Evolutionary conservation across 352 stramenopile genomes (phyloP), one percentile per base, ranked within the genome.

Genomic region (Thalassiosira gravida): DNA sequence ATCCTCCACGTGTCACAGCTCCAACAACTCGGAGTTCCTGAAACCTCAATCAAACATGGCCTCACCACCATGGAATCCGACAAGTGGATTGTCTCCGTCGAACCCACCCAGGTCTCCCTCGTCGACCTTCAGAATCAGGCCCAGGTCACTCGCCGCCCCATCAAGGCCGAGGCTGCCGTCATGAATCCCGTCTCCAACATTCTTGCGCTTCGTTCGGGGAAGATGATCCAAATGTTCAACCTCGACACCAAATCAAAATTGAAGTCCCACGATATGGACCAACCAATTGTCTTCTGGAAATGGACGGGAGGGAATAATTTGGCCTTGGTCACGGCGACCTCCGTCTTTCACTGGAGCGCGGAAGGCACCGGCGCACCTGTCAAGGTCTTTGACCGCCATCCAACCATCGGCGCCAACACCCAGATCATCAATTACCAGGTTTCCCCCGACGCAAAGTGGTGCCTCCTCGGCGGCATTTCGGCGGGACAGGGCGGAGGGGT

Each of bases 351-450:
- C 84, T 99, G 97, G 98, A 95, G 92, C 39, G 95, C 98, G 50
- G 96, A 98, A 66, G 92, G 87, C 8, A 66, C 84, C 74, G 92
- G 90, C 16, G 74, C 95, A 32, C 97, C 97, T 5, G 84, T 88
- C 16, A 99, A 99, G 92, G 87, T 99, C 18, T 99, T 99, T 86
- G 97, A 99, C 87, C 96, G 97, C 59, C 96, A 99, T 82, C 90
- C 94, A 13, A 98, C 92, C 61, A 85, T 99, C 14, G 92, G 92
- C 32, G 79, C 94, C 0, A 96, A 96, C 65, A 98, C 94, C 47
- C 97, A 99, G 86, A 98, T 99, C 79, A 99, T 99, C 90, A 98
- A 98, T 85, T 99, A 99, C 91, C 93, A 98, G 73, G 97, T 98
- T 25, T 98, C 95, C 67, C 90, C 91, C 2, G 97, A 99, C 88